phyloP scores from a whole-genome alignment of 495 filamentous ascomycete genomes.

The Neurospora intermedia region DNA sequence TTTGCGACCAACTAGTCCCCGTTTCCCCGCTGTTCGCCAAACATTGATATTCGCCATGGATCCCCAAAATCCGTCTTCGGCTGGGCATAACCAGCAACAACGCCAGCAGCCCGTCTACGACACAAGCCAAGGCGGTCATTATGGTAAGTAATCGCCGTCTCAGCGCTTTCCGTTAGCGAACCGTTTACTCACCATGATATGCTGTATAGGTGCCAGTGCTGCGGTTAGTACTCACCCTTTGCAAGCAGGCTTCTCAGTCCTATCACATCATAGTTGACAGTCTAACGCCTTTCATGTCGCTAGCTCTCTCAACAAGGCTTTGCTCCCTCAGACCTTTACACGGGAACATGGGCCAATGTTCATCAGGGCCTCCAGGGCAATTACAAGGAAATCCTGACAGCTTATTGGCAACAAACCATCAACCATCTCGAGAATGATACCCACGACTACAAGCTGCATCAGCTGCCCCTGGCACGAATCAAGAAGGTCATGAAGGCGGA shows the following conservation, averaged over 20 bases:
- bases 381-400: slow-evolving; percentile 93
- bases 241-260: slow-evolving; percentile 1
- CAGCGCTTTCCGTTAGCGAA: background rate
- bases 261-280: slow-evolving; percentile 2
- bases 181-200: slow-evolving; percentile 11
- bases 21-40: background rate
- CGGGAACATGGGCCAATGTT: slow-evolving; percentile 91
- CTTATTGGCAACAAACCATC: slow-evolving; percentile 98
- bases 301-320: slow-evolving; percentile 67
- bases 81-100: slow-evolving; percentile 23
- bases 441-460: slow-evolving; percentile 96
- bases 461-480: slow-evolving; percentile 88
- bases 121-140: slow-evolving; percentile 72
- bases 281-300: slow-evolving; percentile 6
- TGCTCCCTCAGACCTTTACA: slow-evolving; percentile 81
- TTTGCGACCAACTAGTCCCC: slow-evolving; percentile 2
- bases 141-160: slow-evolving; percentile 51
- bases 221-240: slow-evolving; percentile 44
- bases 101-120: slow-evolving; percentile 64
- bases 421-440: slow-evolving; percentile 86
- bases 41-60: slow-evolving; percentile 29
- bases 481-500: slow-evolving; percentile 99
- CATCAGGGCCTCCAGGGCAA: slow-evolving; percentile 89
- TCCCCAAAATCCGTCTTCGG: slow-evolving; percentile 32
- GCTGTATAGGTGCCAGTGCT: slow-evolving; percentile 62